Evolutionary conservation across 441 rosid species (phyloP).

Genomic region (Theobroma grandiflorum): DNA sequence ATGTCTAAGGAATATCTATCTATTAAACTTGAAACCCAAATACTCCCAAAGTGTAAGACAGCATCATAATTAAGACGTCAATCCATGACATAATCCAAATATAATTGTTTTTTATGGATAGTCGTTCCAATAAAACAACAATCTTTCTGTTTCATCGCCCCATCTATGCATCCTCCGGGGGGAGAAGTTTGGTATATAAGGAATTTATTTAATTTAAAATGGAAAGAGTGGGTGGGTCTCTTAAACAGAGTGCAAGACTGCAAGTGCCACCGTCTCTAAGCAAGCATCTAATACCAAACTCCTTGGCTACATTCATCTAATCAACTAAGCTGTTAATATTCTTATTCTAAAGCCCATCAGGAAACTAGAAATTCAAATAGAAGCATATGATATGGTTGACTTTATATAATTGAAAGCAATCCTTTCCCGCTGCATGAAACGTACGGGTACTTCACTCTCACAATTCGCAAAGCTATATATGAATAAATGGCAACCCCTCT

Average conservation of each 20-base stretch:
- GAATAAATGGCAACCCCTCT: background rate
- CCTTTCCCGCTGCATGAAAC: background rate
- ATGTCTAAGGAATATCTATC: too few relatives aligned
- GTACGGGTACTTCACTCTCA: background rate
- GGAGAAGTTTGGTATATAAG: too few relatives aligned
- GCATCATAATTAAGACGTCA: background rate
- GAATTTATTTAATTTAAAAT: background rate
- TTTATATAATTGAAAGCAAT: background rate
- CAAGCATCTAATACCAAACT: constrained; percentile 9
- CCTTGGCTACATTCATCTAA: background rate
- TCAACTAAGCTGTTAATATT: background rate
- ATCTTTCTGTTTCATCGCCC: background rate
- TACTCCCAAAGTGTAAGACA: background rate
- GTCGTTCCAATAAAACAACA: background rate
- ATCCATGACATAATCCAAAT: constrained; percentile 3
- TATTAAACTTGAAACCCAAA: too few relatives aligned
- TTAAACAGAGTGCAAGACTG: background rate
- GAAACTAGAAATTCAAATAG: background rate
- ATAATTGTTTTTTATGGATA: background rate
- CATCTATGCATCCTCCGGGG: too few relatives aligned
- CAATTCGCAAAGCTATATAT: background rate
- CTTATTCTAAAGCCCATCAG: background rate
- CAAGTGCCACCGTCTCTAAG: background rate
- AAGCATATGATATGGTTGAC: background rate
- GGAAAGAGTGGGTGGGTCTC: background rate